These are phyloP conservation scores for Globisporangium viniferum DNA, from an alignment of 352 stramenopile genomes.

Conservation along the genomic window DNA sequence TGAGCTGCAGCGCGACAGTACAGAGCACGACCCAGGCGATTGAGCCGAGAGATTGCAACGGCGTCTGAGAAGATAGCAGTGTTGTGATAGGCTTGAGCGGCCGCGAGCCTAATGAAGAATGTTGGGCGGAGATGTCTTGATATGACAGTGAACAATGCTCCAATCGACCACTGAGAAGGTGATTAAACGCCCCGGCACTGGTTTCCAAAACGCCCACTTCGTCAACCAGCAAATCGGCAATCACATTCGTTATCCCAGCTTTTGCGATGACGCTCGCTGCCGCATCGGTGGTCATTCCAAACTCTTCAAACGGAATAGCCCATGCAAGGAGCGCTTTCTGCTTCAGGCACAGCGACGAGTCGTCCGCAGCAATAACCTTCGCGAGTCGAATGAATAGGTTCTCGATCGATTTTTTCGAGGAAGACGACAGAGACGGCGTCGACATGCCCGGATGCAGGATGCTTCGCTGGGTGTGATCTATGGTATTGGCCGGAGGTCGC, in stretches of 20 bases:
- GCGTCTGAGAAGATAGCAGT: slow-evolving; percentile 24
- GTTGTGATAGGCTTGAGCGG: slow-evolving; percentile 19
- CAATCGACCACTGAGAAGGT: neutral
- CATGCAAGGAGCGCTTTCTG: slow-evolving; percentile 43
- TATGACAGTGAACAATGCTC: neutral
- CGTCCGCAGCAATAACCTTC: slow-evolving; percentile 36
- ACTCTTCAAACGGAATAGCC: slow-evolving; percentile 16
- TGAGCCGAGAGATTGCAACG: slow-evolving; percentile 21
- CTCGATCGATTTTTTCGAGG: slow-evolving; percentile 28
- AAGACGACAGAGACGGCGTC: neutral
- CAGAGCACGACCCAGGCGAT: slow-evolving; percentile 37
- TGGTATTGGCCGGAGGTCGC: neutral
- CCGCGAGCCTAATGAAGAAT: neutral
- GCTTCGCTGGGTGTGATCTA: neutral
- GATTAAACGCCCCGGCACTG: neutral
- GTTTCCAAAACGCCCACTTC: slow-evolving; percentile 3
- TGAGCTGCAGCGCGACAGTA: slow-evolving; percentile 29
- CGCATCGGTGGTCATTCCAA: neutral
- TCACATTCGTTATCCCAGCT: slow-evolving; percentile 14
- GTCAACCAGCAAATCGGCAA: slow-evolving; percentile 12
- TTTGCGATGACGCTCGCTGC: slow-evolving; percentile 18
- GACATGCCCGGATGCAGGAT: neutral
- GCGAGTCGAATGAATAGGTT: slow-evolving; percentile 52
- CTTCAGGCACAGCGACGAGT: slow-evolving; percentile 37
- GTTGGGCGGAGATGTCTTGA: neutral